A percentile compares a stretch with the other conserved stretches of the same genome.
Conservation (phyloP, 1,284 basidiomycete species). For the Taiwanofungus camphoratus region DNA sequence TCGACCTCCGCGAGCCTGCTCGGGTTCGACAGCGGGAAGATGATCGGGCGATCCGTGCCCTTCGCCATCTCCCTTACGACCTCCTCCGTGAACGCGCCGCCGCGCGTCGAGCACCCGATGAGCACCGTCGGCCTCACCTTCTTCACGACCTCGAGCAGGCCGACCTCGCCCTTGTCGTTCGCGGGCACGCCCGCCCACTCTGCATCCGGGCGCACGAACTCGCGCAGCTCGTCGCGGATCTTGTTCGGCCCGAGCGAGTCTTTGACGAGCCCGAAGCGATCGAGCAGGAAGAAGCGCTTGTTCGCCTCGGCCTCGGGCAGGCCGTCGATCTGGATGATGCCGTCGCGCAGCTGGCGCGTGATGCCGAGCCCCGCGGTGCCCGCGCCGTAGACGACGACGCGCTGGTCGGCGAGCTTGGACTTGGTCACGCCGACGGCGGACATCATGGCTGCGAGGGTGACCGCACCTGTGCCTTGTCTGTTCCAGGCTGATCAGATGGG, state of each 20-base stretch:
- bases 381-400: slow-evolving; percentile 75
- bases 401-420: slow-evolving; percentile 63
- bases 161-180: slow-evolving; percentile 40
- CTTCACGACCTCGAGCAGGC: slow-evolving; percentile 64
- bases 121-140: slow-evolving; percentile 66
- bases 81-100: slow-evolving; percentile 78
- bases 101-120: slow-evolving; percentile 78
- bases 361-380: slow-evolving; percentile 84
- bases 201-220: slow-evolving; percentile 52
- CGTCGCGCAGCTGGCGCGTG: slow-evolving; percentile 65
- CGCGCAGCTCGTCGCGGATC: slow-evolving; percentile 46
- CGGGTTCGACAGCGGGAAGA: slow-evolving; percentile 81
- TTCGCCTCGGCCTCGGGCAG: slow-evolving; percentile 56
- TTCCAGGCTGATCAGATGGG: neutral
- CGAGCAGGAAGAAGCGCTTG: slow-evolving; percentile 61
- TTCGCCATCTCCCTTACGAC: slow-evolving; percentile 68
- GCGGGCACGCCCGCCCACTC: slow-evolving; percentile 37
- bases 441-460: slow-evolving; percentile 75
- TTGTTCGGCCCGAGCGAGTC: slow-evolving; percentile 41
- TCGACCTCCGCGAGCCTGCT: slow-evolving; percentile 72
- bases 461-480: slow-evolving; percentile 84
- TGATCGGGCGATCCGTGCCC: slow-evolving; percentile 67
- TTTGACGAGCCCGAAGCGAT: slow-evolving; percentile 53
- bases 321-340: slow-evolving; percentile 60
- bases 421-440: slow-evolving; percentile 74